Percentiles rank a stretch among this genome's conserved stretches.
Evolutionary conservation across 2,329 filamentous ascomycete genomes (phyloP).

Genomic region (Neurospora sp.): DNA sequence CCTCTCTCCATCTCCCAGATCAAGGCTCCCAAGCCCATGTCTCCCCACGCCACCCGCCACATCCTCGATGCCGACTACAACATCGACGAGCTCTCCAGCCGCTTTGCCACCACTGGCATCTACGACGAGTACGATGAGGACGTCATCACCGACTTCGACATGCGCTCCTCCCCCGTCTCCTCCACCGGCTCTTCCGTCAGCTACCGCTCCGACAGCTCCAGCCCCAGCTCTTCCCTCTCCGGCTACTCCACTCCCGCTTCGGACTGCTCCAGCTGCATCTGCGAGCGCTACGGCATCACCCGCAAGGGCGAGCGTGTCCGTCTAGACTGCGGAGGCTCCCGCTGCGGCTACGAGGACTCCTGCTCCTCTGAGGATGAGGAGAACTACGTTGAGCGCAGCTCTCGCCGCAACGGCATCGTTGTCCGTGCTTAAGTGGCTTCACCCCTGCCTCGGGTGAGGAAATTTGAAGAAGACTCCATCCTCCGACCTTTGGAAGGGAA

Average conservation of each 20-base stretch:
- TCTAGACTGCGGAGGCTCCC: conserved; percentile 85
- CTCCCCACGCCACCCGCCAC: conserved; percentile 77
- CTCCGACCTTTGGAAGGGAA: background rate
- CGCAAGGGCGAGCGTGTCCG: conserved; percentile 87
- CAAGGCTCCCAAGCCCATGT: conserved; percentile 79
- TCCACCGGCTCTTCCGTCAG: conserved; percentile 60
- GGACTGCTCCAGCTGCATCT: conserved; percentile 73
- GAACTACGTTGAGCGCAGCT: conserved; percentile 43
- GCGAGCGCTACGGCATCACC: conserved; percentile 94
- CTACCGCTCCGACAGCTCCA: conserved; percentile 64
- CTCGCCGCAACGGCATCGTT: conserved; percentile 56
- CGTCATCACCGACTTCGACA: conserved; percentile 43
- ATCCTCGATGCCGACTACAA: conserved; percentile 77
- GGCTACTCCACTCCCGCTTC: conserved; percentile 73
- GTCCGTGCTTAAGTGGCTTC: conserved; percentile 30
- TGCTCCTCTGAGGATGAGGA: conserved; percentile 55
- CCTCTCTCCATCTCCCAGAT: conserved; percentile 84
- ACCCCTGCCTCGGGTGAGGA: conserved; percentile 19
- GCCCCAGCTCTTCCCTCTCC: conserved; percentile 62
- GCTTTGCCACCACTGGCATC: conserved; percentile 56
- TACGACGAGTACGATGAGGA: conserved; percentile 49
- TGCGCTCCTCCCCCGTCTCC: conserved; percentile 49
- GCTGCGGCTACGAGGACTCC: conserved; percentile 69
- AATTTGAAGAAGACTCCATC: background rate
- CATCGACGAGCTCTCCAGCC: conserved; percentile 67